Evolutionary conservation across 139 green algal species (phyloP).

Genomic region (Choricystis sp.): DNA sequence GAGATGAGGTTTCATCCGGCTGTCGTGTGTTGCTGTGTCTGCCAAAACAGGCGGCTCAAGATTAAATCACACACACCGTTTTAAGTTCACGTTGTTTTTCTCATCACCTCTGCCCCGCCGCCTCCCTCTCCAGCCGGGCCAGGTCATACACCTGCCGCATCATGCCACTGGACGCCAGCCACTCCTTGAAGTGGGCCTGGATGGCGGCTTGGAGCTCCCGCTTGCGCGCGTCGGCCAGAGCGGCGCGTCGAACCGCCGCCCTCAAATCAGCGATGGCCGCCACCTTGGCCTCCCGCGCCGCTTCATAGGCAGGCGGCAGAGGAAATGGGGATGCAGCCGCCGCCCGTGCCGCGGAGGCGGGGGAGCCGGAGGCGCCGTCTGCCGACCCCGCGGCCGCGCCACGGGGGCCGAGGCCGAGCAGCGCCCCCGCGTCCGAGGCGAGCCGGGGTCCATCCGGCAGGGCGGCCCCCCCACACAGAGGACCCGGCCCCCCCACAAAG

Average conservation of each 20-base stretch:
- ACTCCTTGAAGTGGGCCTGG: slow-evolving; percentile 79
- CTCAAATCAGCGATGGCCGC: slow-evolving; percentile 49
- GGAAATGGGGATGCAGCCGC: slow-evolving; percentile 34
- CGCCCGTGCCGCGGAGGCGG: neutral
- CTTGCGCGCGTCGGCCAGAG: slow-evolving; percentile 49
- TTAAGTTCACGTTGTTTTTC: no score
- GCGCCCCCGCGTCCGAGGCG: neutral
- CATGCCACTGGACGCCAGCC: slow-evolving; percentile 42
- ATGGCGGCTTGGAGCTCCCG: slow-evolving; percentile 64
- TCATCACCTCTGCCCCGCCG: neutral
- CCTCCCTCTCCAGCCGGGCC: slow-evolving; percentile 48
- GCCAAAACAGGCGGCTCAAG: no score
- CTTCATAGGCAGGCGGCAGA: slow-evolving; percentile 63
- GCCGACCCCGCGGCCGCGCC: neutral
- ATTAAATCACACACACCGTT: no score
- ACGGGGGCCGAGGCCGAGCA: slow-evolving; percentile 8
- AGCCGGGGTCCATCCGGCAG: neutral
- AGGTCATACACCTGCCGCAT: slow-evolving; percentile 68
- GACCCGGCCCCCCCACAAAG: slow-evolving; percentile 40
- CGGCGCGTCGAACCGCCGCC: slow-evolving; percentile 31
- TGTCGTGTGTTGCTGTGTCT: no score
- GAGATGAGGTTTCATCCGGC: no score
- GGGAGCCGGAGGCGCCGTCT: neutral
- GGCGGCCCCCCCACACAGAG: slow-evolving; percentile 29
- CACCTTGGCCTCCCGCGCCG: slow-evolving; percentile 58